phyloP scores from a whole-genome alignment of 2,329 filamentous ascomycete species.

The Microascus cirrosus region DNA sequence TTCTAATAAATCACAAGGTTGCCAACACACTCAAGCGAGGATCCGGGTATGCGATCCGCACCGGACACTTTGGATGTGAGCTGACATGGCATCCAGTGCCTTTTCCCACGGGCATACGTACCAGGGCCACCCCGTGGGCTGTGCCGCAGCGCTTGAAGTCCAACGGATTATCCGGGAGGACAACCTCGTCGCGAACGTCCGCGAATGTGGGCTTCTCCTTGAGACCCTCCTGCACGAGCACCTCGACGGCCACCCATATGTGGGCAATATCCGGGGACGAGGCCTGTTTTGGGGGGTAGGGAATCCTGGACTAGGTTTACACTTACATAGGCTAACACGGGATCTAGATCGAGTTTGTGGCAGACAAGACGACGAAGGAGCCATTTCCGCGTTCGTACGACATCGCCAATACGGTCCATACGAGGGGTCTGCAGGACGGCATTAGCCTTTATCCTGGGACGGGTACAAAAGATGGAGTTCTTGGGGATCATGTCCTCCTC shows the following conservation, averaged over 20 bases:
- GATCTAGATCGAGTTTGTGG: conserved; percentile 25
- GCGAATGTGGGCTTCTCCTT: conserved; percentile 37
- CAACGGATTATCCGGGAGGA: conserved; percentile 47
- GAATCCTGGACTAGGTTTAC: no score
- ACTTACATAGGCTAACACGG: no score
- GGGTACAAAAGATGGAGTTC: no score
- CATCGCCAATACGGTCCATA: no score
- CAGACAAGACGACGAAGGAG: conserved; percentile 20
- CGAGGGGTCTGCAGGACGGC: no score
- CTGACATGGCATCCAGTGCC: no score
- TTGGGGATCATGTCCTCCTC: no score
- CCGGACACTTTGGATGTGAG: no score
- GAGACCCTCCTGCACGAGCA: conserved; percentile 27
- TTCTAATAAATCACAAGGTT: conserved; percentile 43
- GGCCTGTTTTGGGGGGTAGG: conserved; percentile 37
- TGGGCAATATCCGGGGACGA: conserved; percentile 49
- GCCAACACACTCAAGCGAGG: conserved; percentile 28
- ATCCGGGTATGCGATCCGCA: conserved; percentile 10
- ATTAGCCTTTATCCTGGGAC: no score
- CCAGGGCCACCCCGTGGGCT: conserved; percentile 48
- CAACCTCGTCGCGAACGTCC: conserved; percentile 47
- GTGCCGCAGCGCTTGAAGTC: conserved; percentile 51
- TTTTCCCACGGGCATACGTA: conserved; percentile 49
- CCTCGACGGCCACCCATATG: conserved; percentile 32
- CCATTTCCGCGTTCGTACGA: conserved; percentile 12